Evolutionary conservation across 305 asterid species (phyloP).

Genomic region (Plantago coronopus): DNA sequence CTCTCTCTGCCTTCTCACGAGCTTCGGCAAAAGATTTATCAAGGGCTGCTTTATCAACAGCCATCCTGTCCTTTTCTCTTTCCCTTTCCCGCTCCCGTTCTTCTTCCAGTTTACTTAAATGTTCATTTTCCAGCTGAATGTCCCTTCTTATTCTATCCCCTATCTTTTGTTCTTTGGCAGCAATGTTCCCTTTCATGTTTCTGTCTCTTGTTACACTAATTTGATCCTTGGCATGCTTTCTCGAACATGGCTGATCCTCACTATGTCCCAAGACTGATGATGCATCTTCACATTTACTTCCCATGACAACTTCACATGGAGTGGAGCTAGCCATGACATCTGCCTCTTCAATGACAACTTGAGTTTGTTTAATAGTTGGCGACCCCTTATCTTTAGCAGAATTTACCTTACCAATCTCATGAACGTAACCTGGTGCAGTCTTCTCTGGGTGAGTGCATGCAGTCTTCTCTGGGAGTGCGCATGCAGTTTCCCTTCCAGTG

Average conservation of each 20-base stretch:
- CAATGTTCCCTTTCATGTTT: constrained; percentile 31
- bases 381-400: constrained; percentile 29
- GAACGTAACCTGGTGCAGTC: constrained; percentile 28
- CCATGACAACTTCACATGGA: constrained; percentile 35
- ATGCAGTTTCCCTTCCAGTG: constrained; percentile 27
- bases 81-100: constrained; percentile 65
- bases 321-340: constrained; percentile 30
- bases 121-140: constrained; percentile 35
- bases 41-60: constrained; percentile 56
- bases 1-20: constrained; percentile 52
- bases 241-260: constrained; percentile 26
- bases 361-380: constrained; percentile 33
- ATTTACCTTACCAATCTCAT: constrained; percentile 28
- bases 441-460: constrained; percentile 26
- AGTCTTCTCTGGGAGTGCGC: constrained; percentile 28
- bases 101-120: constrained; percentile 43
- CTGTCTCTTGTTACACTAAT: constrained; percentile 36
- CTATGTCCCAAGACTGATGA: constrained; percentile 36
- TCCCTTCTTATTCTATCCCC: constrained; percentile 39
- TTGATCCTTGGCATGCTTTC: constrained; percentile 34
- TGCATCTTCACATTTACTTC: constrained; percentile 39
- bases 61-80: constrained; percentile 77
- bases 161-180: constrained; percentile 35
- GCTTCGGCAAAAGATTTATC: constrained; percentile 57
- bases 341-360: constrained; percentile 32